Evolutionary conservation across 257 asterid species (phyloP).

Genomic region (Penstemon eatonii): DNA sequence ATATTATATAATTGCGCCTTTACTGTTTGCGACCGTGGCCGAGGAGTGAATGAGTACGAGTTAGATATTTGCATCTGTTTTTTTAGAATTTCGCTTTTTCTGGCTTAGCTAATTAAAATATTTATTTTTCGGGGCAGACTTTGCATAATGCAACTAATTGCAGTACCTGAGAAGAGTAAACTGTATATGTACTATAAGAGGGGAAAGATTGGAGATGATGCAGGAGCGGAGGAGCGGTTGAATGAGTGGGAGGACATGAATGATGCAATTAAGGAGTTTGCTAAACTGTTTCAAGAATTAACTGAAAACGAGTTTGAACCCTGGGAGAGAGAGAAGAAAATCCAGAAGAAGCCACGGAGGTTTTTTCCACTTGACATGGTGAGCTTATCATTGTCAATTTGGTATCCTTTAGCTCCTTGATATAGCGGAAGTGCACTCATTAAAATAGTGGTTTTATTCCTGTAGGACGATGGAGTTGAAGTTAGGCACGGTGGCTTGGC

Average conservation of each 20-base stretch:
- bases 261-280: constrained; percentile 56
- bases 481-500: constrained; percentile 82
- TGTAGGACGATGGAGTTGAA: constrained; percentile 83
- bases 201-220: constrained; percentile 59
- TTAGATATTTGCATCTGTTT: neutral
- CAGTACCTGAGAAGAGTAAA: constrained; percentile 46
- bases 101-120: neutral
- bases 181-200: constrained; percentile 67
- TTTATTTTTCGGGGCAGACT: constrained; percentile 36
- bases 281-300: constrained; percentile 50
- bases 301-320: constrained; percentile 69
- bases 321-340: constrained; percentile 76
- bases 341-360: constrained; percentile 51
- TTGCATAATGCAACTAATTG: constrained; percentile 62
- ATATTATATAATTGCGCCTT: constrained; percentile 76
- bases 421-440: neutral
- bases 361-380: constrained; percentile 75
- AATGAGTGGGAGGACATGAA: constrained; percentile 55
- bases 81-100: neutral
- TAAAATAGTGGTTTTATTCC: neutral
- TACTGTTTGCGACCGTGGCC: constrained; percentile 43
- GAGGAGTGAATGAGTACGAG: constrained; percentile 59
- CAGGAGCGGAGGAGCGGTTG: constrained; percentile 48
- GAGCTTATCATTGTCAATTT: neutral
- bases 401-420: neutral